A percentile compares a stretch with the other conserved stretches of the same genome.
Conservation (phyloP, 2,329 filamentous ascomycete species). For the Hypoxylon sp. region DNA sequence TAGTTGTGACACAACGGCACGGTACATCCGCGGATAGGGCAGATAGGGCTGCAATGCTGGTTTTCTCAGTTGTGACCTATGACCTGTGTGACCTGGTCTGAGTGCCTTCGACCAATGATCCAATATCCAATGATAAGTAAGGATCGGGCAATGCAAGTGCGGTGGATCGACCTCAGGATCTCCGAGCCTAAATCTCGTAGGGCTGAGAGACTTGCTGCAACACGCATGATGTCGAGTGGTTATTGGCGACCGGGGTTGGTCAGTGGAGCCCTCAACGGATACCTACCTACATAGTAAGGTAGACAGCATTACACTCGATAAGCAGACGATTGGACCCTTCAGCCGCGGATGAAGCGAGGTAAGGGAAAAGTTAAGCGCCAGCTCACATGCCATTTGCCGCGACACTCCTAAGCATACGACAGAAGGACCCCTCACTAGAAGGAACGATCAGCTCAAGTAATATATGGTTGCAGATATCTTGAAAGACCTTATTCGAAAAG, state of each 20-base stretch:
- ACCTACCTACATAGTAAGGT: too few relatives aligned
- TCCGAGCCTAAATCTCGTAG: conserved; percentile 42
- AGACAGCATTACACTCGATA: conserved; percentile 31
- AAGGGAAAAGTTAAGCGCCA: conserved; percentile 33
- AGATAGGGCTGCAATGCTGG: conserved; percentile 30
- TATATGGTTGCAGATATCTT: conserved; percentile 6
- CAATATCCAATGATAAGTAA: conserved; percentile 11
- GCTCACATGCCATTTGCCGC: conserved; percentile 34
- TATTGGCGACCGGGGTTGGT: conserved; percentile 34
- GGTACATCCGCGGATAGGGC: conserved; percentile 26
- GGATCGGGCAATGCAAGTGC: conserved; percentile 38
- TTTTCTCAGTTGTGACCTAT: conserved; percentile 23
- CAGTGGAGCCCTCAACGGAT: conserved; percentile 33
- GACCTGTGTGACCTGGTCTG: conserved; percentile 26
- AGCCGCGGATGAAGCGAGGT: conserved; percentile 36
- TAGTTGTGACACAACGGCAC: conserved; percentile 19
- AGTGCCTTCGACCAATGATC: conserved; percentile 24
- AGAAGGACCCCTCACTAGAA: conserved; percentile 6
- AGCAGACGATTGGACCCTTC: conserved; percentile 35
- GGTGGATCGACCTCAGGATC: conserved; percentile 40
- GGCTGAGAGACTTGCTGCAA: conserved; percentile 39
- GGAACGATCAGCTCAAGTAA: conserved; percentile 19
- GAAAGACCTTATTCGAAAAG: conserved; percentile 1
- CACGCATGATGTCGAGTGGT: conserved; percentile 29
- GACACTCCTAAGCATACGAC: conserved; percentile 15